Percentiles rank a stretch among this genome's conserved stretches.
phyloP scores from a whole-genome alignment of 139 green algal species.

The Tetraselmis striata region DNA sequence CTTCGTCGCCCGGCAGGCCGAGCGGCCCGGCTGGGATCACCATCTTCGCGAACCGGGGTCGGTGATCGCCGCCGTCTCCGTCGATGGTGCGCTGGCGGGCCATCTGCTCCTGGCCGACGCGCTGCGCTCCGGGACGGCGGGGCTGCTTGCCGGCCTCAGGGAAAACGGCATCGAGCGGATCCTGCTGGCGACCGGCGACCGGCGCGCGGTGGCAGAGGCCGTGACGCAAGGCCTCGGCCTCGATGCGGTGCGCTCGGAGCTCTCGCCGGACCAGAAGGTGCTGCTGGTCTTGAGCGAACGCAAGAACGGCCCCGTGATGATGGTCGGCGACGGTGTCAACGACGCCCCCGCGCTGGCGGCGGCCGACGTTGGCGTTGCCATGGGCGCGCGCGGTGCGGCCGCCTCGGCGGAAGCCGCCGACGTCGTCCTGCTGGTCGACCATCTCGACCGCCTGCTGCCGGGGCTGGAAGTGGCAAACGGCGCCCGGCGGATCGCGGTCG shows the following conservation, averaged over 20 bases:
- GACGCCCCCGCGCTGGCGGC: conserved; percentile 63
- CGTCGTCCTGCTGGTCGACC: conserved; percentile 79
- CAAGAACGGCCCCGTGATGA: conserved; percentile 55
- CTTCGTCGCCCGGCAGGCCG: too few relatives aligned
- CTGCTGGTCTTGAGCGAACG: conserved; percentile 8
- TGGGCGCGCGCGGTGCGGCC: conserved; percentile 47
- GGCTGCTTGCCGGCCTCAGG: conserved; percentile 26
- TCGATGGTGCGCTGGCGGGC: conserved; percentile 4
- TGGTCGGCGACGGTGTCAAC: conserved; percentile 78
- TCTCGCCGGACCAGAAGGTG: conserved; percentile 44
- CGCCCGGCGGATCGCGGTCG: too few relatives aligned
- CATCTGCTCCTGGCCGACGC: conserved; percentile 19
- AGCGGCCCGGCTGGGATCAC: too few relatives aligned
- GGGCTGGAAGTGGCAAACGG: too few relatives aligned
- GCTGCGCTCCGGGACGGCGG: conserved; percentile 9
- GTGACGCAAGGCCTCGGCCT: conserved; percentile 42
- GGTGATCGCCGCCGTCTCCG: too few relatives aligned
- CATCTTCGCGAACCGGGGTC: too few relatives aligned
- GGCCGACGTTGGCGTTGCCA: conserved; percentile 61
- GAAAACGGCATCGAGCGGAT: conserved; percentile 15
- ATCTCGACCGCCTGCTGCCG: too few relatives aligned
- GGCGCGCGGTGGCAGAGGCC: conserved; percentile 22
- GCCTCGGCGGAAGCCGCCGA: conserved; percentile 70
- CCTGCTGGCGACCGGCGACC: conserved; percentile 66
- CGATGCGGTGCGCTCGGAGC: conserved; percentile 8